These are phyloP conservation scores for Cicer judaicum DNA, from an alignment of 306 rosid species.

Conservation along the genomic window DNA sequence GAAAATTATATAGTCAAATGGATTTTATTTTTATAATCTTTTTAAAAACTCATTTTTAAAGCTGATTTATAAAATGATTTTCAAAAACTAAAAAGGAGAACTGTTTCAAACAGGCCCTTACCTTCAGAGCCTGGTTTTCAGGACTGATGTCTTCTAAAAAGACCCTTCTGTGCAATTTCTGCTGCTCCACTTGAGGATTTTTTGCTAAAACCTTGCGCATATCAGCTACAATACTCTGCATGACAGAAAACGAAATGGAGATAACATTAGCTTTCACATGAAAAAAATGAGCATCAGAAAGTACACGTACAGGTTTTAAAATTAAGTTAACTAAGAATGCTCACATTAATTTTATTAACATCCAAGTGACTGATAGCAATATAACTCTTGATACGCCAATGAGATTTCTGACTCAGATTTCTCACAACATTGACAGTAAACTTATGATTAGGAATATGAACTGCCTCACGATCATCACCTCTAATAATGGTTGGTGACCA, in stretches of 20 bases:
- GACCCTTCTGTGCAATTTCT: slow-evolving; percentile 94
- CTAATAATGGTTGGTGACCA: slow-evolving; percentile 98
- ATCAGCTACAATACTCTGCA: slow-evolving; percentile 90
- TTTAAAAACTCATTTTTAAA: too few species aligned
- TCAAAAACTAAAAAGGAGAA: too few species aligned
- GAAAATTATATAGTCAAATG: too few species aligned
- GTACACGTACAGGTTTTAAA: slow-evolving; percentile 27
- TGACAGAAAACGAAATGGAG: slow-evolving; percentile 23
- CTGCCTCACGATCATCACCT: slow-evolving; percentile 99
- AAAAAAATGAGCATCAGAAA: slow-evolving; percentile 39
- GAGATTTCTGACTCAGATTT: slow-evolving; percentile 93
- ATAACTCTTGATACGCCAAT: slow-evolving; percentile 97
- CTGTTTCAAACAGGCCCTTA: slow-evolving; percentile 10
- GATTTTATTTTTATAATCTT: too few species aligned
- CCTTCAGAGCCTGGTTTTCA: slow-evolving; percentile 94
- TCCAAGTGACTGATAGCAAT: slow-evolving; percentile 94
- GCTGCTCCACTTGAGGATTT: slow-evolving; percentile 98
- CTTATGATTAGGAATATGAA: slow-evolving; percentile 97
- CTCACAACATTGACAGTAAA: slow-evolving; percentile 96
- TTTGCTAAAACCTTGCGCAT: slow-evolving; percentile 99
- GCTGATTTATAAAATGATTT: not conserved
- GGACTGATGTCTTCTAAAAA: slow-evolving; percentile 77
- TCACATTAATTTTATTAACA: slow-evolving; percentile 91
- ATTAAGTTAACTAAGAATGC: slow-evolving; percentile 50
- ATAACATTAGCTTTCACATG: slow-evolving; percentile 34